Conservation (phyloP, 106 monocot genomes). For the Xerophyta viscosa region DNA sequence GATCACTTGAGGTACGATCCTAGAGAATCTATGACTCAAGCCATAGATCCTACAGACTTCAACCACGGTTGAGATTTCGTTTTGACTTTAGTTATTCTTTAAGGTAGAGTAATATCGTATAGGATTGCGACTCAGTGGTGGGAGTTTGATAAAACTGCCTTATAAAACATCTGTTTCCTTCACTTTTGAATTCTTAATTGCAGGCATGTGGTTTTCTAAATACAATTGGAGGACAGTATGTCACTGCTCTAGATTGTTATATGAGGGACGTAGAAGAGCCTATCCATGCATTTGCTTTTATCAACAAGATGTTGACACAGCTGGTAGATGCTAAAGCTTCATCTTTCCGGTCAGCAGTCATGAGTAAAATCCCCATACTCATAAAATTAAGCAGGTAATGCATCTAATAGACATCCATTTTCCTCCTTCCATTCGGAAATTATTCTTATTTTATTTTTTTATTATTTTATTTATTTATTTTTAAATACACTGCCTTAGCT, state of each 20-base stretch:
- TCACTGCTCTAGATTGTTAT: slow-evolving; percentile 82
- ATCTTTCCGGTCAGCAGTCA: slow-evolving; percentile 52
- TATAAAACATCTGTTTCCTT: background rate
- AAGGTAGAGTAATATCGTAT: too few species aligned
- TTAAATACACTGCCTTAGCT: background rate
- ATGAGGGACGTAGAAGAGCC: slow-evolving; percentile 81
- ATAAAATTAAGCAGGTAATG: slow-evolving; percentile 79
- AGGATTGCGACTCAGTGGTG: too few species aligned
- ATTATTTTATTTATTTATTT: background rate
- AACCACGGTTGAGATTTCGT: too few species aligned
- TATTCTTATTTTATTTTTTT: too few species aligned
- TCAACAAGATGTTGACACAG: slow-evolving; percentile 49
- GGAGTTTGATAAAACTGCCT: too few species aligned
- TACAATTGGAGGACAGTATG: slow-evolving; percentile 35
- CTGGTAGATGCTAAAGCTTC: slow-evolving; percentile 31
- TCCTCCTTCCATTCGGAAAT: too few species aligned
- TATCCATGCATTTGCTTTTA: slow-evolving; percentile 76
- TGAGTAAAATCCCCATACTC: slow-evolving; percentile 57
- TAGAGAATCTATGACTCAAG: too few species aligned
- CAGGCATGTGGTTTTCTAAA: slow-evolving; percentile 92
- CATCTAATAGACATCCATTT: too few species aligned
- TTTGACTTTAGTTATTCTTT: too few species aligned
- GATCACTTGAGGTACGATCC: too few species aligned
- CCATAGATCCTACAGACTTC: too few species aligned
- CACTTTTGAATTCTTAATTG: slow-evolving; percentile 4